phyloP scores from a whole-genome alignment of 495 filamentous ascomycete species.

The Glarea lozoyensis region DNA sequence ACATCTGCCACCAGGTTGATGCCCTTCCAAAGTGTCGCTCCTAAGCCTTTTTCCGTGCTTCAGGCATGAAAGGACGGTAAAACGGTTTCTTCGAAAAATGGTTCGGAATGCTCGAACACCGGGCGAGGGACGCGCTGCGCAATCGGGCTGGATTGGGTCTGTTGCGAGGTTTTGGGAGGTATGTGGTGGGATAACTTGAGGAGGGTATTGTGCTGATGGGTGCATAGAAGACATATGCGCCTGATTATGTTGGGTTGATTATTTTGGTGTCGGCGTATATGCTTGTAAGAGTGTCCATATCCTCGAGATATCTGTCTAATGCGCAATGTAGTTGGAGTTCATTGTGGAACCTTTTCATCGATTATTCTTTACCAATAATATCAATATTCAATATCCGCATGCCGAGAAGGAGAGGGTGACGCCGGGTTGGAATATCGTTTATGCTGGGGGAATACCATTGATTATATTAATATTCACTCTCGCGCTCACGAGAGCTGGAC shows the following conservation, averaged over 20 bases:
- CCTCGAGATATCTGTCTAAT: slow-evolving; percentile 2
- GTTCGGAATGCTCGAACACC: slow-evolving; percentile 10
- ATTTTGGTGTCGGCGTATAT: slow-evolving; percentile 59
- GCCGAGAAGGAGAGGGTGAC: slow-evolving; percentile 79
- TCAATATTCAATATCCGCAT: slow-evolving; percentile 77
- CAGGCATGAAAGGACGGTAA: too few species aligned
- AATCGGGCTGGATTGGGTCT: slow-evolving; percentile 25
- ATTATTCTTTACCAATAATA: slow-evolving; percentile 73
- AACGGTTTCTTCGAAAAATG: slow-evolving; percentile 6
- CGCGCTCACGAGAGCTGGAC: slow-evolving; percentile 43
- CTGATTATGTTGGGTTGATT: slow-evolving; percentile 76
- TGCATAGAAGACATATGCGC: slow-evolving; percentile 66
- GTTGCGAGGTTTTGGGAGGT: slow-evolving; percentile 40
- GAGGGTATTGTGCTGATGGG: neutral
- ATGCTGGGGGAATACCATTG: slow-evolving; percentile 64
- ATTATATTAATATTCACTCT: slow-evolving; percentile 57
- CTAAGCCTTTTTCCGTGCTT: neutral
- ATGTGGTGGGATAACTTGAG: neutral
- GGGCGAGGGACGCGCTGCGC: slow-evolving; percentile 5
- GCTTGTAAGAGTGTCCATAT: slow-evolving; percentile 37
- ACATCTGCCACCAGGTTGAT: too few species aligned
- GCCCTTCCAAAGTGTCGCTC: neutral
- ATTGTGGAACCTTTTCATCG: slow-evolving; percentile 83
- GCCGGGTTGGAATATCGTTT: slow-evolving; percentile 62
- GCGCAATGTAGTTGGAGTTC: slow-evolving; percentile 46